Evolutionary conservation across 345 rosid species (phyloP), one percentile per base, ranked within the genome.

Genomic region (Passiflora organensis): DNA sequence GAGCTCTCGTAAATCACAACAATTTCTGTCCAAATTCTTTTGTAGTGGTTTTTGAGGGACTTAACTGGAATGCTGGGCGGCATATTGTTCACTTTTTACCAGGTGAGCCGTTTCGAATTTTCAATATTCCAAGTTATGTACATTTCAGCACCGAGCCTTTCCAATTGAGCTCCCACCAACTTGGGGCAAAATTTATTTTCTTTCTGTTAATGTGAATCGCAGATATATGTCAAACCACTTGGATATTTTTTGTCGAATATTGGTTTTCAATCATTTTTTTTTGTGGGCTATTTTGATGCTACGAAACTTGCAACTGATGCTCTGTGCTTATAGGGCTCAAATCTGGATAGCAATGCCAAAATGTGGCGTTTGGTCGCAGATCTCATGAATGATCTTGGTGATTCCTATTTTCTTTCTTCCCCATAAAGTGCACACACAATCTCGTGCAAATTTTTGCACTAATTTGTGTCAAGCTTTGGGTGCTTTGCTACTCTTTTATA

Each of bases 41-140:
- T 74, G 62, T 76, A 87, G 97, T 91, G 97, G 97, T 91, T 91
- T 75, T 66, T 91, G 73, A 85, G 96, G 63, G 97, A 91, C 57
- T 77, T 91, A 32, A 87, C 95, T n/a, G 96, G 97, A 72, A 91
- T 91, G 97, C 78, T 91, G 28, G 97, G 96, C 54, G 91, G 97
- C 58, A 78, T 90, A 53, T 67, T 91, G 46, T 91, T 91, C 78
- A 91, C 97, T n/a, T 82, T 85, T 70, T 85, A 87, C 71, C 94
- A 87, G 91, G 97, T 90, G 17, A 43, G 43, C 20, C n/a, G n/a
- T n/a, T n/a, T n/a, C n/a, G n/a, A n/a, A n/a, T n/a, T n/a, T n/a
- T n/a, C n/a, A n/a, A n/a, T n/a, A n/a, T n/a, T n/a, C n/a, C n/a
- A n/a, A n/a, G n/a, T n/a, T n/a, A n/a, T n/a, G n/a, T n/a, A n/a